Evolutionary conservation across 495 filamentous ascomycete species (phyloP).

Genomic region (Penicillium antarcticum): DNA sequence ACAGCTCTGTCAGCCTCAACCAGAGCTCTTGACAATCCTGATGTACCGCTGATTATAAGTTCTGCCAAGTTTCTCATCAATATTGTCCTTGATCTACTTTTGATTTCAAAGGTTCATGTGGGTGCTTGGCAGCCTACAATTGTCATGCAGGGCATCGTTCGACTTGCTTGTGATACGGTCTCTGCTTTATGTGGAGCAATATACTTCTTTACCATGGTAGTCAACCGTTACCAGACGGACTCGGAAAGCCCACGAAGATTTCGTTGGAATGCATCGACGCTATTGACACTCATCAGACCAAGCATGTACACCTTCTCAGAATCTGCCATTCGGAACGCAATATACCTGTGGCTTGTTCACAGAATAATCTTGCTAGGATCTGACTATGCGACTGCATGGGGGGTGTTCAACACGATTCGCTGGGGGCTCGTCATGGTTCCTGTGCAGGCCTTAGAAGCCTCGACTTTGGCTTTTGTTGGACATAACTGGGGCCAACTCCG

Average conservation of each 20-base stretch:
- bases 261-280: conserved; percentile 7
- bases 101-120: conserved; percentile 67
- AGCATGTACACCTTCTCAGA: conserved; percentile 59
- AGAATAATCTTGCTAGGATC: conserved; percentile 59
- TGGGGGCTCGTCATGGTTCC: conserved; percentile 79
- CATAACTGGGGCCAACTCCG: conserved; percentile 66
- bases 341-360: conserved; percentile 72
- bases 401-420: conserved; percentile 73
- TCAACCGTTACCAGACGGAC: too few species aligned
- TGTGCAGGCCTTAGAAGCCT: conserved; percentile 63
- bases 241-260: too few species aligned
- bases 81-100: conserved; percentile 66
- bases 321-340: conserved; percentile 62
- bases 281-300: conserved; percentile 49
- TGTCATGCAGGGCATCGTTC: conserved; percentile 61
- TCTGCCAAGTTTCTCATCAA: conserved; percentile 60
- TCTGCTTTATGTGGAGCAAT: conserved; percentile 55
- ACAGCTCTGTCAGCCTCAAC: conserved; percentile 59
- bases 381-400: conserved; percentile 71
- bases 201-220: conserved; percentile 57
- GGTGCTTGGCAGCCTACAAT: conserved; percentile 54
- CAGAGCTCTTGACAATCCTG: conserved; percentile 65
- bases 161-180: conserved; percentile 56
- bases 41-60: conserved; percentile 69
- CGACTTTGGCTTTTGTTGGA: conserved; percentile 62